Conservation (phyloP, 257 asterid genomes). For the Jacaranda copaia region DNA sequence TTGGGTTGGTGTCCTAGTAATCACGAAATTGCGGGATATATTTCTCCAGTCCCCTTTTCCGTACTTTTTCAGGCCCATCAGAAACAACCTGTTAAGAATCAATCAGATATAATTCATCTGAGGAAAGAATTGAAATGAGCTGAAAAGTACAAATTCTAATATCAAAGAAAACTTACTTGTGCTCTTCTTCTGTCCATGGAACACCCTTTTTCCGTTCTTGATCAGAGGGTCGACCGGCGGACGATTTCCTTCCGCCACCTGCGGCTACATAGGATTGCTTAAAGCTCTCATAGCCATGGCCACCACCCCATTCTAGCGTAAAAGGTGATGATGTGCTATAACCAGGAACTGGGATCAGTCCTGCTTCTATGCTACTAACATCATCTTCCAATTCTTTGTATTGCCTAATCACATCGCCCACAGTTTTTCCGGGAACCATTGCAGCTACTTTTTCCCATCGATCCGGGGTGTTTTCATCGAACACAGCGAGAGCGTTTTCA, state of each 20-base stretch:
- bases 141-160: neutral
- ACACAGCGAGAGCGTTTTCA: slow-evolving; percentile 88
- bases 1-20: slow-evolving; percentile 93
- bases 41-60: slow-evolving; percentile 99
- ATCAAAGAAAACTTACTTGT: slow-evolving; percentile 59
- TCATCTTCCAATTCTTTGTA: slow-evolving; percentile 87
- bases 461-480: slow-evolving; percentile 85
- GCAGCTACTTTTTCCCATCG: slow-evolving; percentile 90
- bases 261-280: slow-evolving; percentile 49
- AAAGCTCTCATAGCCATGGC: slow-evolving; percentile 52
- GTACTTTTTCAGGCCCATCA: slow-evolving; percentile 92
- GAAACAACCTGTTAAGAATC: slow-evolving; percentile 62
- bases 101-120: too few relatives aligned
- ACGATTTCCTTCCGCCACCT: slow-evolving; percentile 54
- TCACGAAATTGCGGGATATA: slow-evolving; percentile 84
- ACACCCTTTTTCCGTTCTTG: slow-evolving; percentile 94
- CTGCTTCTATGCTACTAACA: slow-evolving; percentile 91
- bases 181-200: slow-evolving; percentile 99
- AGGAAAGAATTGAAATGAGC: neutral
- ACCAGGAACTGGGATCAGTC: slow-evolving; percentile 80
- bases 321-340: slow-evolving; percentile 67
- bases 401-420: slow-evolving; percentile 76
- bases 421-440: slow-evolving; percentile 93
- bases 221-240: slow-evolving; percentile 62
- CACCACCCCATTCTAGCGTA: slow-evolving; percentile 80